A percentile compares a stretch with the other conserved stretches of the same genome.
Evolutionary conservation across 2,329 filamentous ascomycete genomes (phyloP).

Genomic region (Trichoderma koningii): DNA sequence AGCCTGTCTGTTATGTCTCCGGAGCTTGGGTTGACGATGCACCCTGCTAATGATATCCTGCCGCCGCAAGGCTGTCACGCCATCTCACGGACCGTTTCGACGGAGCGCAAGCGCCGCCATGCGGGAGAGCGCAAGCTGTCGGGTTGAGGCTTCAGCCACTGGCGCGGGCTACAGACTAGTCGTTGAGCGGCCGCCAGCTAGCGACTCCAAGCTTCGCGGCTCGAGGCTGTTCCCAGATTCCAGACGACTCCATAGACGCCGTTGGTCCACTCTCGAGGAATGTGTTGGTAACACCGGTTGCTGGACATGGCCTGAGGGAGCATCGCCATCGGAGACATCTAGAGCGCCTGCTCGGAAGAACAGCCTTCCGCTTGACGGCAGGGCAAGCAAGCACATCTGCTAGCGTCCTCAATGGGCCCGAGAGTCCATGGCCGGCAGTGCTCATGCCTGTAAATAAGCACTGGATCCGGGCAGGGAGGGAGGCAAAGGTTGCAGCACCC

Average conservation of each 20-base stretch:
- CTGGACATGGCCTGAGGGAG: too few species aligned
- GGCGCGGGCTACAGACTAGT: background rate
- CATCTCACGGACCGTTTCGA: background rate
- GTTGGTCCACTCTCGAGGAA: background rate
- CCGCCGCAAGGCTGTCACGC: constrained; percentile 6
- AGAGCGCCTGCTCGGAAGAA: background rate
- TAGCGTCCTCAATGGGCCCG: background rate
- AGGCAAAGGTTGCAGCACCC: background rate
- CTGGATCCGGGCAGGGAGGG: too few species aligned
- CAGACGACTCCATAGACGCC: background rate
- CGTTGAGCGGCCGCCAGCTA: background rate
- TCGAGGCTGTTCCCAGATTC: background rate
- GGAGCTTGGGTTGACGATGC: background rate
- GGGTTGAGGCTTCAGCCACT: background rate
- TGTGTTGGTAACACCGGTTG: background rate
- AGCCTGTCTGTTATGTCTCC: background rate
- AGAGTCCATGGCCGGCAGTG: background rate
- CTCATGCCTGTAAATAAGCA: background rate
- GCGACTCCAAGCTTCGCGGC: background rate
- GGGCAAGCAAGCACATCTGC: background rate
- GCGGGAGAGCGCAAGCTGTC: constrained; percentile 2
- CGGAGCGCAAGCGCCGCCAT: background rate
- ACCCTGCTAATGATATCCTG: background rate
- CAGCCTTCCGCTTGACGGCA: constrained; percentile 5
- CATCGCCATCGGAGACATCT: background rate